Percentiles rank a stretch among this genome's conserved stretches.
Evolutionary conservation across 805 yeast genomes (phyloP).

Genomic region (Ogataea dorogensis): DNA sequence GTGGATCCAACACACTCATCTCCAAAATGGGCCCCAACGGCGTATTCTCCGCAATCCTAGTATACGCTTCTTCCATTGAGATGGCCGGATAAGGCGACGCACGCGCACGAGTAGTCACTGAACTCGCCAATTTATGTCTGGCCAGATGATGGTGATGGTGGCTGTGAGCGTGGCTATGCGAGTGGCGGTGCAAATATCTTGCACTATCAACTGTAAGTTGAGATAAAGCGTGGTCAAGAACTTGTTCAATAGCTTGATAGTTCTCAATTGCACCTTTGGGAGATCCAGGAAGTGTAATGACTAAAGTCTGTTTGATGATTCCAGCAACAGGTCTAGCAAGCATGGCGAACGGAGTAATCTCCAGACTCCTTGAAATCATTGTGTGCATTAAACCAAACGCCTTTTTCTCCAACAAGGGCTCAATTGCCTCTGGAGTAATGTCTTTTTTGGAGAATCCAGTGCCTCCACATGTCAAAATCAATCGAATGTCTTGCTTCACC

Average conservation of each 20-base stretch:
- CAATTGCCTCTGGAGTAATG: slow-evolving; percentile 51
- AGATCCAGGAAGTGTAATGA: slow-evolving; percentile 53
- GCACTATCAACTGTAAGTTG: slow-evolving; percentile 38
- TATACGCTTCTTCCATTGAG: slow-evolving; percentile 40
- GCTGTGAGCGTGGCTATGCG: slow-evolving; percentile 28
- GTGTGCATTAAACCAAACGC: slow-evolving; percentile 51
- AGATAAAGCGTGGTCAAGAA: slow-evolving; percentile 43
- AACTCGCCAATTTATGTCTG: slow-evolving; percentile 37
- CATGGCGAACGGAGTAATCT: slow-evolving; percentile 47
- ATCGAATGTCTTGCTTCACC: slow-evolving; percentile 24
- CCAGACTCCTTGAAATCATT: slow-evolving; percentile 43
- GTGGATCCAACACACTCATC: slow-evolving; percentile 29
- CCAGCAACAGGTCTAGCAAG: slow-evolving; percentile 54
- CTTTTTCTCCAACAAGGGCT: slow-evolving; percentile 39
- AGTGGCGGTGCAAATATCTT: slow-evolving; percentile 39
- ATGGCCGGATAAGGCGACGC: slow-evolving; percentile 50
- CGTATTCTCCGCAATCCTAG: slow-evolving; percentile 34
- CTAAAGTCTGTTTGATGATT: slow-evolving; percentile 34
- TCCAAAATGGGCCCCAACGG: slow-evolving; percentile 29
- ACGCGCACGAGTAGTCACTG: slow-evolving; percentile 43
- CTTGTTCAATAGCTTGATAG: slow-evolving; percentile 36
- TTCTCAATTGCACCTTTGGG: slow-evolving; percentile 49
- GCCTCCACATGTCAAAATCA: slow-evolving; percentile 51
- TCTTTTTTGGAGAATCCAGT: slow-evolving; percentile 50
- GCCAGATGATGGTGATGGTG: slow-evolving; percentile 27